A percentile compares a stretch with the other conserved stretches of the same genome.
These are phyloP conservation scores for Venturia asperata DNA, from an alignment of 2,329 filamentous ascomycete genomes.

Conservation along the genomic window DNA sequence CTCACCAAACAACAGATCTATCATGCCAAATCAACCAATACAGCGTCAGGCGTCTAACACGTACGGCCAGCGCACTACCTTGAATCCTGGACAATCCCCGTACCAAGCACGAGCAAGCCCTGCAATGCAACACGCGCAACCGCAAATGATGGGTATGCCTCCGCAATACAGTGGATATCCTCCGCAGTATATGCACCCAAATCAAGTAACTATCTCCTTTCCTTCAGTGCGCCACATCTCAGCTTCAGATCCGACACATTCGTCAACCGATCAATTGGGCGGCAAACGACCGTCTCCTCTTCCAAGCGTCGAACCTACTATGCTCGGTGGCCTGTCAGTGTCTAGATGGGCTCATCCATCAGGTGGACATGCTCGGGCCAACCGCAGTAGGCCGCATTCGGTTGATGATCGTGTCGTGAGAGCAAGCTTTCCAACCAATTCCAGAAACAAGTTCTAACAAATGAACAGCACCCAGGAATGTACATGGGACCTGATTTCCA, in stretches of 20 bases:
- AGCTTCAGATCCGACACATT: constrained; percentile 15
- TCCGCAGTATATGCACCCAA: constrained; percentile 49
- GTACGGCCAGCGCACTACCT: background rate
- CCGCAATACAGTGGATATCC: constrained; percentile 51
- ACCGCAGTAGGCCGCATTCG: constrained; percentile 2
- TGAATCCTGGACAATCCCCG: constrained; percentile 34
- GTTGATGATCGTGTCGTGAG: background rate
- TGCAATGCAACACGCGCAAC: constrained; percentile 55
- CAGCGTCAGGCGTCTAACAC: constrained; percentile 44
- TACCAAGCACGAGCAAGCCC: constrained; percentile 51
- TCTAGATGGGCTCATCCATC: background rate
- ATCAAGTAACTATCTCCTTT: constrained; percentile 54
- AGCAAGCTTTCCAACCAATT: constrained; percentile 23
- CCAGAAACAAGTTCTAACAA: constrained; percentile 26
- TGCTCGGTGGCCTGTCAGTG: background rate
- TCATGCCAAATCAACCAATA: constrained; percentile 45
- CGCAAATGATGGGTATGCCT: constrained; percentile 43
- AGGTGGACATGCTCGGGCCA: background rate
- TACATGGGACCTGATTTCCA: constrained; percentile 10
- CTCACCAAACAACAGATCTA: constrained; percentile 21
- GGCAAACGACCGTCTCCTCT: background rate
- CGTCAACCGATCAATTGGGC: background rate
- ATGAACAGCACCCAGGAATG: constrained; percentile 17
- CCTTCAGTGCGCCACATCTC: constrained; percentile 28
- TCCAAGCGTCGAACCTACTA: background rate